A percentile compares a stretch with the other conserved stretches of the same genome.
These are phyloP conservation scores for Diatrype stigma DNA, from an alignment of 2,329 filamentous ascomycete species.

Conservation along the genomic window DNA sequence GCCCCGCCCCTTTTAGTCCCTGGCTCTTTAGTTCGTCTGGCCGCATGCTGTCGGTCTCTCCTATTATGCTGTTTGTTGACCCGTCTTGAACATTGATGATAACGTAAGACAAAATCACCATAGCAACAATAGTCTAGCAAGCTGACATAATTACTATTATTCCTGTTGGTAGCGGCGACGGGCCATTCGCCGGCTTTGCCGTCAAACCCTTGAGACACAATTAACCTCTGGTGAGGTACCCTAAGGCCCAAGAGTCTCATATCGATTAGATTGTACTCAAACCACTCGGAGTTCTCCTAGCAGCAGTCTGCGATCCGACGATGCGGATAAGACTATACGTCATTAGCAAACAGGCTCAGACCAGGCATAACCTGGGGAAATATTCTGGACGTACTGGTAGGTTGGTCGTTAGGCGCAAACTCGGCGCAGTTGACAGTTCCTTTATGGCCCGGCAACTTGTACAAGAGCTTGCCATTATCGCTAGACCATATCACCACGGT, in stretches of 20 bases:
- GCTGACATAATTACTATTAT: not conserved
- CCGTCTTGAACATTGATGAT: not conserved
- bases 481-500: conserved; percentile 89
- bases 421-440: conserved; percentile 93
- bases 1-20: no score
- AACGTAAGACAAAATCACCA: not conserved
- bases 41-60: no score
- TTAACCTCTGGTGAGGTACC: not conserved
- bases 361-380: not conserved
- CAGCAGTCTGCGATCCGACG: conserved; percentile 81
- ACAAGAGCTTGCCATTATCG: conserved; percentile 82
- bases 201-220: not conserved
- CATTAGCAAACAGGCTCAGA: conserved; percentile 28
- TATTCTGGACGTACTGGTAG: conserved; percentile 66
- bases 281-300: conserved; percentile 73
- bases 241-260: not conserved
- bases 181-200: not conserved
- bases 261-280: not conserved
- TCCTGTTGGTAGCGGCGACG: not conserved
- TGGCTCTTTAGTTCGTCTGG: no score
- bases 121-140: not conserved
- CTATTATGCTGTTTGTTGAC: no score
- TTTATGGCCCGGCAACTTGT: conserved; percentile 93
- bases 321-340: conserved; percentile 77
- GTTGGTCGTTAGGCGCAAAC: conserved; percentile 79